A percentile compares a stretch with the other conserved stretches of the same genome.
phyloP scores from a whole-genome alignment of 768 basidiomycete genomes.

The Psilocybe cubensis region DNA sequence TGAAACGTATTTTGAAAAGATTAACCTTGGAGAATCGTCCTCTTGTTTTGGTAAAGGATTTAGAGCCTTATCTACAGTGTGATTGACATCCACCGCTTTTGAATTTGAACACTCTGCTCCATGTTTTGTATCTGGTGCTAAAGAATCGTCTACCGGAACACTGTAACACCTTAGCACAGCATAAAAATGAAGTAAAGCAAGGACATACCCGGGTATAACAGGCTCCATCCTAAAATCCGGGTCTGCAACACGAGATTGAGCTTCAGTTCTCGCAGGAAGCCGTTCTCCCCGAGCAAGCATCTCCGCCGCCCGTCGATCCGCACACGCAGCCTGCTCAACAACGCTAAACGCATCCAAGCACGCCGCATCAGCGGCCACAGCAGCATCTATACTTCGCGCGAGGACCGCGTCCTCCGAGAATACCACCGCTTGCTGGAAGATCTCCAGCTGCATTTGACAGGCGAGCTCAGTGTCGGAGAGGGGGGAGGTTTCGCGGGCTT shows the following conservation, averaged over 20 bases:
- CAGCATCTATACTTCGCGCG: constrained; percentile 40
- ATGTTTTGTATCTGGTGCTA: too few relatives aligned
- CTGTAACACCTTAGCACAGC: too few relatives aligned
- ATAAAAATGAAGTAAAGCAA: too few relatives aligned
- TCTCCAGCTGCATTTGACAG: constrained; percentile 36
- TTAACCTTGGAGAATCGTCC: too few relatives aligned
- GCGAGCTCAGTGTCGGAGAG: constrained; percentile 45
- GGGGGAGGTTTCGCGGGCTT: constrained; percentile 25
- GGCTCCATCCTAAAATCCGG: not conserved
- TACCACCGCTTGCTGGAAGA: constrained; percentile 23
- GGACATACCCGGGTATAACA: not conserved
- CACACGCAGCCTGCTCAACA: constrained; percentile 32
- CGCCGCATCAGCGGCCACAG: constrained; percentile 31
- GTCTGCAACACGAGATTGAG: not conserved
- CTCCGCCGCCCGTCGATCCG: constrained; percentile 35
- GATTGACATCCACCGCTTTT: too few relatives aligned
- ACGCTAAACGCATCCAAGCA: constrained; percentile 26
- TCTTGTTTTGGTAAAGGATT: too few relatives aligned
- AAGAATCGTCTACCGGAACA: too few relatives aligned
- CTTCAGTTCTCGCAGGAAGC: not conserved
- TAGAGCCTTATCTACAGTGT: too few relatives aligned
- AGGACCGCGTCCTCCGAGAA: constrained; percentile 33
- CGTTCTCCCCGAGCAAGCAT: not conserved
- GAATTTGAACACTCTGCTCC: too few relatives aligned
- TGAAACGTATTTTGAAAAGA: too few relatives aligned